Base-by-base conservation (phyloP, 768 basidiomycete genomes). In the Rhodotorula graminis region DNA sequence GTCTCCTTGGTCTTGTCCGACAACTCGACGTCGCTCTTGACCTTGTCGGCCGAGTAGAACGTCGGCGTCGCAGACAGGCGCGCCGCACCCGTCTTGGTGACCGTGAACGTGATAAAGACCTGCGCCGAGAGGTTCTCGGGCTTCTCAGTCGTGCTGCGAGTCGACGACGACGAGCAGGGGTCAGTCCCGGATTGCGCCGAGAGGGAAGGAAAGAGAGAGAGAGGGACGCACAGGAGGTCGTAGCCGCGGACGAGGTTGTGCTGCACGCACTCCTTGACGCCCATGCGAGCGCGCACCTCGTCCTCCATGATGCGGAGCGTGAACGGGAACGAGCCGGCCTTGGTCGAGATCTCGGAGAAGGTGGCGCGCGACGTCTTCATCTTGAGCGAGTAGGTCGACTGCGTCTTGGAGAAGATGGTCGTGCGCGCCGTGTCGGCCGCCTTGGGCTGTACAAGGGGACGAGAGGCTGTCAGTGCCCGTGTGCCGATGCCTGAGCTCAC, bases 301-400 rank as follows among this genome's bases (percentile, higher is more conserved):
- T 98, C 95, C 75, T 95, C 95, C 69, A 98, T 85, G 59, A 85
- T 85, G 73, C 96, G 91, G 74, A 99, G 86, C 78, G 94, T 97
- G 86, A 99, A 97, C 47, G 96, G 95, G 88, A 99, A 98, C 10
- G 92, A 86, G 37, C 95, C 95, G 55, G 96, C 92, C 82, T 97
- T 98, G 85, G 93, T 94, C 83, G 94, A 91, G 78, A 97, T 91
- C 82, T 98, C 95, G 62, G 91, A 90, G 84, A 97, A 98, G 55
- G 95, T 89, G n/a, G 89, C 87, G 74, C 95, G 90, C 57, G 93
- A 94, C 74, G 90, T 95, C 85, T 95, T 97, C 88, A 95, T 89
- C 85, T 98, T 98, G 79, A 98, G 86, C 81, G 93, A 91, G 83
- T 98, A 98, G 53, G 91, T 94, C 87, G 14, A 86, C 33, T 58